These are phyloP conservation scores for Colletotrichum musicola DNA, from an alignment of 2,329 filamentous ascomycete genomes.

Conservation along the genomic window DNA sequence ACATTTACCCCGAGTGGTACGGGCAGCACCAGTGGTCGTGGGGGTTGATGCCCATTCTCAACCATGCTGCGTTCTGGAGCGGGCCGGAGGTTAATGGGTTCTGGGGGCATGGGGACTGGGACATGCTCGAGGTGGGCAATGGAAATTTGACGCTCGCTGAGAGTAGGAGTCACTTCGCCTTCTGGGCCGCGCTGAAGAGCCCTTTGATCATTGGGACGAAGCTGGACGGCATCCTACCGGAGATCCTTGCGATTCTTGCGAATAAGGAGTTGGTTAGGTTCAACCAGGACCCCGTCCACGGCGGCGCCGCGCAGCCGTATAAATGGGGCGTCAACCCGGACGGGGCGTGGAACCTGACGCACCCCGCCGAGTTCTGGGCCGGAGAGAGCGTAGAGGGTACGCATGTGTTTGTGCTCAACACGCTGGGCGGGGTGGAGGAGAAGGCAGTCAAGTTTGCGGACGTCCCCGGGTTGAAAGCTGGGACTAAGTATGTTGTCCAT, in stretches of 20 bases:
- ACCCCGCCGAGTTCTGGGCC: slow-evolving; percentile 64
- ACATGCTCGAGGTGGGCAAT: slow-evolving; percentile 66
- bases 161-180: slow-evolving; percentile 62
- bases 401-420: slow-evolving; percentile 63
- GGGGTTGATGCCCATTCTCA: slow-evolving; percentile 55
- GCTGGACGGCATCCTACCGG: slow-evolving; percentile 51
- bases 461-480: slow-evolving; percentile 53
- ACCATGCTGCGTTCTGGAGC: slow-evolving; percentile 62
- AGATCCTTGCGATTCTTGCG: slow-evolving; percentile 55
- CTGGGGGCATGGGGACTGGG: slow-evolving; percentile 63
- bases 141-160: slow-evolving; percentile 59
- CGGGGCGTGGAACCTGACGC: slow-evolving; percentile 60
- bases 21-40: slow-evolving; percentile 43
- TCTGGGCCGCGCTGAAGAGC: slow-evolving; percentile 65
- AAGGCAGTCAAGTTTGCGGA: slow-evolving; percentile 57
- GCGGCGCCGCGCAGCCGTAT: slow-evolving; percentile 58
- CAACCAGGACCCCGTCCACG: slow-evolving; percentile 60
- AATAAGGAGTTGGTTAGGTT: slow-evolving; percentile 56
- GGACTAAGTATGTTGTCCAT: slow-evolving; percentile 52
- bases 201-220: slow-evolving; percentile 63
- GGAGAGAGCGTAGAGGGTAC: slow-evolving; percentile 56
- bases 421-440: slow-evolving; percentile 45
- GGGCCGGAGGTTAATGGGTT: slow-evolving; percentile 53
- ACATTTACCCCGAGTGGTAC: slow-evolving; percentile 55
- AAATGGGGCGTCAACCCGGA: slow-evolving; percentile 63